Base-by-base conservation (phyloP, 768 basidiomycete genomes). In the Nidularia pulvinata region DNA sequence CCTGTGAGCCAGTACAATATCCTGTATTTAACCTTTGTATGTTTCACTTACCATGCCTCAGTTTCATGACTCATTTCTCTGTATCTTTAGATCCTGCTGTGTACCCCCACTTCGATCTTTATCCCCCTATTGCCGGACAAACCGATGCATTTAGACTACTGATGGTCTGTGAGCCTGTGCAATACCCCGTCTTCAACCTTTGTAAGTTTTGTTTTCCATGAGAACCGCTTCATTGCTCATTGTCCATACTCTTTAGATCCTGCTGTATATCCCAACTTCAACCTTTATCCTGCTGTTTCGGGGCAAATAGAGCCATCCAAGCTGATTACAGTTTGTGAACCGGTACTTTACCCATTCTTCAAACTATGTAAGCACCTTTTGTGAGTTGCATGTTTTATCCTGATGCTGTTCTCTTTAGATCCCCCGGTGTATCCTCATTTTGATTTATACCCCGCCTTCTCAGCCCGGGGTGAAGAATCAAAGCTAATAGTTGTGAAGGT, bases 21-120 rank as follows among this genome's bases (percentile, higher is more conserved):
- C 45, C 45, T 13, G 22, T 46, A 25, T 46, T 46, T 46, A 25
- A 46, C 22, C 11, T 19, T 19, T 19, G 19, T 19, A 19, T 19
- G 19, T 19, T 19, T 19, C 19, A 19, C 19, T 19, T 19, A 19
- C 19, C 19, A 19, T 19, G 19, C 19, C 19, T 19, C 19, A 19
- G 19, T 19, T 19, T 19, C 19, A 19, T 19, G 19, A 19, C 19
- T 19, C 19, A 19, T 19, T 19, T 19, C 19, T 19, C 19, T 19
- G 19, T 19, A 19, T 19, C 19, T 19, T 19, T 19, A 39, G 37
- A 39, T n/a, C 37, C 37, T 10, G 37, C 37, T 10, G 37, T 53
- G 9, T 59, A 59, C 42, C 58, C 58, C 19, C 37, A 56, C 50
- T 59, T 59, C 33, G 48, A 56, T 44, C 37, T 59, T 25, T 59